Conservation (phyloP, 2,329 filamentous ascomycete genomes). For the Zymoseptoria brevis region DNA sequence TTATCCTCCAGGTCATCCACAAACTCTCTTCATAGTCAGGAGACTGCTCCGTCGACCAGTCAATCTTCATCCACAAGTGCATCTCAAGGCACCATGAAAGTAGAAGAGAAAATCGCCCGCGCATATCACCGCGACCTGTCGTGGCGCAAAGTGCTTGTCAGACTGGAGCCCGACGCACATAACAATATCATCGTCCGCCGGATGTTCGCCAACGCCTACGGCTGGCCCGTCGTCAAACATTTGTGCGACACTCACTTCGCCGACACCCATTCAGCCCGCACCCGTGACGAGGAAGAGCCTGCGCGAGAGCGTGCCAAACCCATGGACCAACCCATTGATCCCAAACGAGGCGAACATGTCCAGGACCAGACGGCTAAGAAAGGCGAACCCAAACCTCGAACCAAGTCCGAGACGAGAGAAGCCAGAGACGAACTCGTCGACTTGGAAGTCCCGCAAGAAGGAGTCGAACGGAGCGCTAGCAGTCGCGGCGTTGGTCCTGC, state of each 20-base stretch:
- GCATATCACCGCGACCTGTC: constrained; percentile 87
- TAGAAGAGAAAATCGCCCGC: constrained; percentile 95
- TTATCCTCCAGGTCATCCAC: constrained; percentile 30
- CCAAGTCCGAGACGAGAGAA: constrained; percentile 43
- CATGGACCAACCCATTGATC: constrained; percentile 45
- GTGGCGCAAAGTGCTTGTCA: constrained; percentile 95
- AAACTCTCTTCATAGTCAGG: constrained; percentile 9
- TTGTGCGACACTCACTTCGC: constrained; percentile 91
- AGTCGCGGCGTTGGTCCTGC: constrained; percentile 5
- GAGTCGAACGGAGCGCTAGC: constrained; percentile 20
- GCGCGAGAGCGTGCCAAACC: constrained; percentile 61
- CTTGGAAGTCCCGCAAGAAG: constrained; percentile 29
- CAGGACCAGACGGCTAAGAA: constrained; percentile 33
- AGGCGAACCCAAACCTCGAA: constrained; percentile 31
- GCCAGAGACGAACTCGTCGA: constrained; percentile 34
- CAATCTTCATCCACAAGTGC: constrained; percentile 45
- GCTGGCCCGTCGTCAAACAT: constrained; percentile 95
- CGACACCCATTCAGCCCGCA: constrained; percentile 58
- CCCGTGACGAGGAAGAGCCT: constrained; percentile 59
- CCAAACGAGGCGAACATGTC: constrained; percentile 32
- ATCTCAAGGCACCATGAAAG: constrained; percentile 54
- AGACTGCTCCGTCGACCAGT: constrained; percentile 6
- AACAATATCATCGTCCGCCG: constrained; percentile 97
- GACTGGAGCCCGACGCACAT: constrained; percentile 91
- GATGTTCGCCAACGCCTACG: constrained; percentile 95